Percentiles rank a stretch among this genome's conserved stretches.
These are phyloP conservation scores for Hypsizygus ulmarius DNA, from an alignment of 1,284 basidiomycete species.

Conservation along the genomic window DNA sequence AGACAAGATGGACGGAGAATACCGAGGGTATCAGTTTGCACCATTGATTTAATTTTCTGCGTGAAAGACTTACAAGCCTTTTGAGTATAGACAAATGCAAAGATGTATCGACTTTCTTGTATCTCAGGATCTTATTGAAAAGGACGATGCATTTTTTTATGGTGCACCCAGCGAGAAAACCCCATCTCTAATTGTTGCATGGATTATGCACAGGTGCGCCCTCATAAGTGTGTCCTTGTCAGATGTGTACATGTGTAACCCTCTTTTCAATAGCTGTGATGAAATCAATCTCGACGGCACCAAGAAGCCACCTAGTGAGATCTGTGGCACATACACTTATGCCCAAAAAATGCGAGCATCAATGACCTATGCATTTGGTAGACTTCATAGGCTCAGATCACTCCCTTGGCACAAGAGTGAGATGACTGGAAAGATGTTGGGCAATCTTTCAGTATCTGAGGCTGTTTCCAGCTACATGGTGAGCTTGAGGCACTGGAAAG, in stretches of 20 bases:
- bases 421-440: constrained; percentile 5
- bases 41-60: background rate
- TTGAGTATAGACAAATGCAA: constrained; percentile 2
- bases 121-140: background rate
- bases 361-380: constrained; percentile 8
- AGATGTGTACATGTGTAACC: background rate
- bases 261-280: constrained; percentile 5
- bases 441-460: constrained; percentile 9
- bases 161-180: constrained; percentile 3
- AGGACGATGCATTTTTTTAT: constrained; percentile 5
- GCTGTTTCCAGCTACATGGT: constrained; percentile 12
- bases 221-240: background rate
- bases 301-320: constrained; percentile 1
- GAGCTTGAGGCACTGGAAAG: constrained; percentile 9
- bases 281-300: constrained; percentile 11
- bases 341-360: constrained; percentile 11
- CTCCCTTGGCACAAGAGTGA: constrained; percentile 9
- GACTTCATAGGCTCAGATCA: background rate
- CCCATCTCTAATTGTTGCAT: constrained; percentile 12
- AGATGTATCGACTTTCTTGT: constrained; percentile 4
- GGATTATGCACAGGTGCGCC: constrained; percentile 14
- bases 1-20: constrained; percentile 12
- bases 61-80: background rate
- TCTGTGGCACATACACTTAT: constrained; percentile 4
- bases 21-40: constrained; percentile 7